Base-by-base conservation (phyloP, 768 basidiomycete species). In the Termitomyces sp. region DNA sequence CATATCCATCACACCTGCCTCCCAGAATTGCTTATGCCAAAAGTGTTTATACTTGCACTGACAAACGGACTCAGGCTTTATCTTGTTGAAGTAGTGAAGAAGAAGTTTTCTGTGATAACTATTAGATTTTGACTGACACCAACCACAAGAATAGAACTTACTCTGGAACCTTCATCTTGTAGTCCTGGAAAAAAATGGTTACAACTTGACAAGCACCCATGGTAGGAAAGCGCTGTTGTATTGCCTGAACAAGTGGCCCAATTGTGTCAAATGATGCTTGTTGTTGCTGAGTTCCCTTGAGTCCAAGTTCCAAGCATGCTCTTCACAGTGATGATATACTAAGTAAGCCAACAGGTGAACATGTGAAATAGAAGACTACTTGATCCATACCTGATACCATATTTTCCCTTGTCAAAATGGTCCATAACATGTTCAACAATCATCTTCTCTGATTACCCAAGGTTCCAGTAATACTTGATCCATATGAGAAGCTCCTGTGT, bases 1-100 rank as follows among this genome's bases (percentile, higher is more conserved):
- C 3, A 38, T 25, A 11, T 56, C 54, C 54, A 55, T 55, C 0
- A 76, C 67, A 0, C 78, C 78, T 6, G 77, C 76, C 3, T 73
- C 64, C 59, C 64, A 75, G 47, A 73, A 79, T 0, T 53, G 55
- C 4, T 60, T 58, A 0, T 71, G 62, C 15, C 62, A 62, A 22
- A 78, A 67, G 0, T 58, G 53, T 3, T 55, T 23, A 3, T 42
- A 36, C 31, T 58, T 60, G 0, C 67, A 57, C 18, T 39, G 36
- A 1, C 35, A 13, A 0, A 75, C 64, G 1, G 62, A 59, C 5
- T 54, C 52, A 29, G 57, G 57, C 27, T 58, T 49, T 3, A 36
- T 25, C 12, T 15, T n/a, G 12, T 20, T 10, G 13, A 57, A 46
- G 35, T 52, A 52, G 16, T 47, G 36, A n/a, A 46, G 27, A 3